Evolutionary conservation across 108 stramenopile species (phyloP).

Genomic region (Cyclotella choctawhatcheeana): DNA sequence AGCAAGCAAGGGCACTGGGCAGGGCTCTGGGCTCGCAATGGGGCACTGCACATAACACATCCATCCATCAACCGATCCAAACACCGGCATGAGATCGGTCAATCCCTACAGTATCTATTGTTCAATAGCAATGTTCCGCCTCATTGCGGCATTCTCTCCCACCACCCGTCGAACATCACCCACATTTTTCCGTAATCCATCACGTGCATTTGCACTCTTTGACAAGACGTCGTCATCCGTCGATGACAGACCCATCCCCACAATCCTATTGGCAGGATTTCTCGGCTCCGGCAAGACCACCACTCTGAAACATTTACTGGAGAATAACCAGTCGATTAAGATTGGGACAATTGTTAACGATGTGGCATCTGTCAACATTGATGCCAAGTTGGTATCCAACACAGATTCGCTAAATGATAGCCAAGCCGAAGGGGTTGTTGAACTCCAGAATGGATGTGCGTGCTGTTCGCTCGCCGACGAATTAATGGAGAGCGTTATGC

Average conservation of each 20-base stretch:
- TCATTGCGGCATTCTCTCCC: slow-evolving; percentile 4
- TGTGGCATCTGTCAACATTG: slow-evolving; percentile 96
- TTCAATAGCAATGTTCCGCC: neutral
- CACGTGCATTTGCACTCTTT: neutral
- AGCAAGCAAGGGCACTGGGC: too few species aligned
- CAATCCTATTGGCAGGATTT: slow-evolving; percentile 93
- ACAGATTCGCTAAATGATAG: slow-evolving; percentile 9
- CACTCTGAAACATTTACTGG: slow-evolving; percentile 86
- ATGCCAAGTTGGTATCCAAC: slow-evolving; percentile 87
- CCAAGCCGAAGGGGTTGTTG: slow-evolving; percentile 57
- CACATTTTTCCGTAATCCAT: too few species aligned
- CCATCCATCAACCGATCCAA: too few species aligned
- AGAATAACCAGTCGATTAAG: slow-evolving; percentile 65
- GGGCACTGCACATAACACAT: too few species aligned
- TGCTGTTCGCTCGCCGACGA: slow-evolving; percentile 95
- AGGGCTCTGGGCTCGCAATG: too few species aligned
- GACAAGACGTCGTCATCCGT: slow-evolving; percentile 1
- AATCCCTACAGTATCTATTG: neutral
- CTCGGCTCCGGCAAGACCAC: slow-evolving; percentile 96
- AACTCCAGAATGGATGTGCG: slow-evolving; percentile 94
- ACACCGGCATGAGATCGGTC: neutral
- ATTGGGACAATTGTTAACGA: slow-evolving; percentile 98
- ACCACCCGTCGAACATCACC: neutral
- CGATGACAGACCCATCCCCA: slow-evolving; percentile 59
- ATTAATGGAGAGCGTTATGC: slow-evolving; percentile 62